phyloP scores from a whole-genome alignment of 805 yeast species.

The Saccharomycopsis vini region DNA sequence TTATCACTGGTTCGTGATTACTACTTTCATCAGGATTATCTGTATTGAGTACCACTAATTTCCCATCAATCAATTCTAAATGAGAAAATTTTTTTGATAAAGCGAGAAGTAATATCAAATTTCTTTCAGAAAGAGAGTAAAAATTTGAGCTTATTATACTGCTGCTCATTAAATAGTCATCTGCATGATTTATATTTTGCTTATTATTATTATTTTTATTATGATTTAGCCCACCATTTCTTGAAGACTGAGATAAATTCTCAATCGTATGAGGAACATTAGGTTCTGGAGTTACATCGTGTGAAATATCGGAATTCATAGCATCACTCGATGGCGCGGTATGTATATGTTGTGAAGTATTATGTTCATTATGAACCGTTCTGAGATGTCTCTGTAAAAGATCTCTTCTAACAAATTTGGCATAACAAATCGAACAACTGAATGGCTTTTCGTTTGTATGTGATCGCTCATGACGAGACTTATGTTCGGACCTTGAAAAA shows the following conservation, averaged over 20 bases:
- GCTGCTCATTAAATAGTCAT: conserved; percentile 5
- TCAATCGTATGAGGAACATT: neutral
- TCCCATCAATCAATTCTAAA: conserved; percentile 11
- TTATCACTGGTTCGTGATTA: conserved; percentile 6
- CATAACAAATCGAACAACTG: conserved; percentile 59
- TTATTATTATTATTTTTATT: neutral
- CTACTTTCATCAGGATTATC: neutral
- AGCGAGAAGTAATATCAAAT: conserved; percentile 17
- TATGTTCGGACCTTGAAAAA: conserved; percentile 72
- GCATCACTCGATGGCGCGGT: neutral
- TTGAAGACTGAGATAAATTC: too few relatives aligned
- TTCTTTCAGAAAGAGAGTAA: conserved; percentile 19
- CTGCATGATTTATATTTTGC: neutral
- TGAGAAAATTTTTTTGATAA: conserved; percentile 17
- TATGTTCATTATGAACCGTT: conserved; percentile 48
- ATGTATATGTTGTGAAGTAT: conserved; percentile 13
- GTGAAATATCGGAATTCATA: neutral
- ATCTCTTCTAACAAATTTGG: conserved; percentile 72
- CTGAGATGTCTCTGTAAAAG: conserved; percentile 67
- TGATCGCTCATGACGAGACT: conserved; percentile 68
- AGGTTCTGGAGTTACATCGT: neutral
- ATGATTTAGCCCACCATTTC: too few relatives aligned
- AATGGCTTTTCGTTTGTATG: conserved; percentile 79
- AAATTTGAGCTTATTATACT: conserved; percentile 17
- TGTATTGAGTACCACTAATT: conserved; percentile 1